Base-by-base conservation (phyloP, 345 rosid species). In the Rhodomyrtus tomentosa region DNA sequence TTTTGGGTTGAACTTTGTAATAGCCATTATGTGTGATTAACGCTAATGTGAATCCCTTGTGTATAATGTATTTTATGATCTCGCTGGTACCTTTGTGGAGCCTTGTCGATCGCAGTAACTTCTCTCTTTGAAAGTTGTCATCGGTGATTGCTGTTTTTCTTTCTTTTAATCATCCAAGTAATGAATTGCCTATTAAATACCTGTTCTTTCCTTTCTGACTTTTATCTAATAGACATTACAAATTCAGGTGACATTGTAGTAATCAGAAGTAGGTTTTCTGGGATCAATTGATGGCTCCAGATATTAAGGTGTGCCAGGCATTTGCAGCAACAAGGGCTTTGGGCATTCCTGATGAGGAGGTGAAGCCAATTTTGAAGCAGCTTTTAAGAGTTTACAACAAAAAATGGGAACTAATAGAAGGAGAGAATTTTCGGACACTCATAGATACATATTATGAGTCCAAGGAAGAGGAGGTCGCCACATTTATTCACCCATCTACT, bases 341-440 rank as follows among this genome's bases (percentile, higher is more conserved):
- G 45, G 91, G 88, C 9, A 88, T 95, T 86, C 81, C 91, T 0
- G 91, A 86, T 80, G 82, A 87, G 18, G 91, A 92, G 90, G 89
- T 90, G 56, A 88, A 84, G 81, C 88, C 90, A 4, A 91, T 92
- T 84, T 88, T 96, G 76, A 74, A 51, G 86, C 15, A 90, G 62
- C 92, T 96, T 0, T 79, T 90, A 51, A 85, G 74, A 85, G 76
- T 92, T 52, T 88, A 56, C 83, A 89, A 86, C 29, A 85, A 49
- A 42, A 92, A 91, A 13, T 96, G 99, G 99, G 94, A 90, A 8
- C 85, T 7, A 8, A 89, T 96, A 0, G 95, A 89, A 90, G 86
- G 90, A 50, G 95, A 96, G 79, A 87, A 92, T 72, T 95, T 92
- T 56, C 88, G 86, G 40, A 89, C 91, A 52, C 87, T 96, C 8